Evolutionary conservation across 2,329 filamentous ascomycete genomes (phyloP), one percentile per base, ranked within the genome.

Genomic region (Scedosporium minutisporum): DNA sequence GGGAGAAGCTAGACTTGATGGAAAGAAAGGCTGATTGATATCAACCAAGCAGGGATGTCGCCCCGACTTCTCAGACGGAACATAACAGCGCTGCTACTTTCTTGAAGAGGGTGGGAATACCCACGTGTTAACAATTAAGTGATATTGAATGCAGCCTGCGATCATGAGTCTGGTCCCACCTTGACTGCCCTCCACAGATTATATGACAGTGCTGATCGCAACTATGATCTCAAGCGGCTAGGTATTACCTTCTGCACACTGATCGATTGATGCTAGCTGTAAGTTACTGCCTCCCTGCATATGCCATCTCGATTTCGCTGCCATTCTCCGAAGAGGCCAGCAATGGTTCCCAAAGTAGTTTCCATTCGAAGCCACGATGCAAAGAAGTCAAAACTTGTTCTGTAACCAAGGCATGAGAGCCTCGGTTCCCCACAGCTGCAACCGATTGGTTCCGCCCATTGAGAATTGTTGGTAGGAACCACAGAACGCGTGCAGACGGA

Each of bases 401-500:
- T 27, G 23, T 55, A 55, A 21, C 51, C 27, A 6, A 6, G 27
- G 29, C 29, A 33, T n/a, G n/a, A 33, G 51, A 55, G 51, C 21
- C 51, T 23, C 44, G 21, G 6, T 27, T 16, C 51, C 51, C 23
- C 18, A 55, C 12, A 23, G 9, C 51, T 55, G 2, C 18, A 55
- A 55, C 51, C 21, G 51, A 27, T 23, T 55, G 51, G 51, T 23
- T 27, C 51, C 12, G 23, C 51, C 18, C 4, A 25, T 25, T 0
- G 23, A 21, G 18, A 48, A n/a, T 51, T 27, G 46, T 51, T 60
- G 58, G 58, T 42, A 16, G 16, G 41, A 48, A 60, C 7, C 58
- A 33, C n/a, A 46, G 3, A 59, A 59, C 46, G 58, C 58, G 48
- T 60, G 58, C 33, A 42, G 29, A 59, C 18, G 58, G 41, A 60